Evolutionary conservation across 2,329 filamentous ascomycete genomes (phyloP).

Genomic region (Venturia effusa): DNA sequence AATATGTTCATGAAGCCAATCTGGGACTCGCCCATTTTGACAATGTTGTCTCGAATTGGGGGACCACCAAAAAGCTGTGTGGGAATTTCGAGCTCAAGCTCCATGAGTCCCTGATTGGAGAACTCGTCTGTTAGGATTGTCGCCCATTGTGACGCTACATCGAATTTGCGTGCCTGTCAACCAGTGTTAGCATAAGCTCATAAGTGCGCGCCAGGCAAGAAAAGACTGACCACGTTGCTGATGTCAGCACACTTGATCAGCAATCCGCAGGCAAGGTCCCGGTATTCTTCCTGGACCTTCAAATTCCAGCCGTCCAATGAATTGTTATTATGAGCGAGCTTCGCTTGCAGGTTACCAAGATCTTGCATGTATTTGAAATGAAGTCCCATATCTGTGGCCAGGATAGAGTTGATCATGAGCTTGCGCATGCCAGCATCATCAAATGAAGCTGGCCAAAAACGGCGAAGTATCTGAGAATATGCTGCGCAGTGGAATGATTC

Average conservation of each 20-base stretch:
- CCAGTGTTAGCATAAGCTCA: constrained; percentile 18
- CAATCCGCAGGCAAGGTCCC: constrained; percentile 73
- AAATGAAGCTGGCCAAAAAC: constrained; percentile 81
- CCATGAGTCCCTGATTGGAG: constrained; percentile 84
- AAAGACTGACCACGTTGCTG: constrained; percentile 76
- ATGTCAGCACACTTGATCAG: constrained; percentile 98
- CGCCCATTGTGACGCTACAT: constrained; percentile 80
- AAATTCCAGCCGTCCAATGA: constrained; percentile 63
- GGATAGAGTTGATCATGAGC: constrained; percentile 92
- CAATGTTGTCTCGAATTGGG: constrained; percentile 69
- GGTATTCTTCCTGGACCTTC: constrained; percentile 64
- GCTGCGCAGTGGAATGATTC: constrained; percentile 97
- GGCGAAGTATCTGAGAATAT: constrained; percentile 87
- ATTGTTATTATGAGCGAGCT: constrained; percentile 55
- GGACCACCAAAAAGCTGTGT: constrained; percentile 74
- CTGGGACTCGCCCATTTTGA: constrained; percentile 77
- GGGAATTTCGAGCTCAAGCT: constrained; percentile 73
- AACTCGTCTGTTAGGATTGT: constrained; percentile 93
- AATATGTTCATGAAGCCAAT: constrained; percentile 96
- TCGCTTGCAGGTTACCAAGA: constrained; percentile 69
- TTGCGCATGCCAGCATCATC: constrained; percentile 69
- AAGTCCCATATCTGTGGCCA: constrained; percentile 93
- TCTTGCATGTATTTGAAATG: constrained; percentile 96
- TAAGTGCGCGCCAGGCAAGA: neutral
- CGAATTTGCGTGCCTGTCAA: constrained; percentile 67